These are phyloP conservation scores for Pleurotus cornucopiae DNA, from an alignment of 768 basidiomycete species.

Conservation along the genomic window DNA sequence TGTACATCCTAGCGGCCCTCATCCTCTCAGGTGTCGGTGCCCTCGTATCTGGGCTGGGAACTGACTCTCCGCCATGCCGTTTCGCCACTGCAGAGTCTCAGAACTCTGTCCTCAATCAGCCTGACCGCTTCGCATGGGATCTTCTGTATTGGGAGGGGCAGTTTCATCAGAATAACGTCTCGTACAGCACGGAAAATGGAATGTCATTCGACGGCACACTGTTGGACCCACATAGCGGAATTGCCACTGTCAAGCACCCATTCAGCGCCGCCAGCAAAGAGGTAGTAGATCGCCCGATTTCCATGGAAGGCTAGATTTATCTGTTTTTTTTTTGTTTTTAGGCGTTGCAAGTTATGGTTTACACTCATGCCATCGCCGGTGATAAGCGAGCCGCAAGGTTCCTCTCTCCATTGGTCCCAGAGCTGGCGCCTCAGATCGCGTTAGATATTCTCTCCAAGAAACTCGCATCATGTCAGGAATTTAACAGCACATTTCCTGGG, in stretches of 20 bases:
- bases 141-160: constrained; percentile 20
- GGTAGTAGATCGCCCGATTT: background rate
- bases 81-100: constrained; percentile 5
- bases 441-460: constrained; percentile 15
- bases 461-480: constrained; percentile 14
- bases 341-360: constrained; percentile 19
- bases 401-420: constrained; percentile 14
- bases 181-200: constrained; percentile 19
- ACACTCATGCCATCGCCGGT: constrained; percentile 18
- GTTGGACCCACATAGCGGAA: constrained; percentile 15
- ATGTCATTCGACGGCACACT: constrained; percentile 22
- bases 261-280: constrained; percentile 22
- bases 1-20: background rate
- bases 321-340: background rate
- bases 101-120: constrained; percentile 9
- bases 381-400: constrained; percentile 16
- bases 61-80: background rate
- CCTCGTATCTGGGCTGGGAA: background rate
- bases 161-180: constrained; percentile 21
- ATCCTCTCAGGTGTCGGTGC: background rate
- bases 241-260: constrained; percentile 16
- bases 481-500: constrained; percentile 20
- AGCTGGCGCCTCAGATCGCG: constrained; percentile 15
- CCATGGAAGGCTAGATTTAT: too few species aligned
- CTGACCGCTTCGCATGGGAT: constrained; percentile 15